Conservation (phyloP, 2,329 filamentous ascomycete genomes). For the Ploettnerulaceae sp. region DNA sequence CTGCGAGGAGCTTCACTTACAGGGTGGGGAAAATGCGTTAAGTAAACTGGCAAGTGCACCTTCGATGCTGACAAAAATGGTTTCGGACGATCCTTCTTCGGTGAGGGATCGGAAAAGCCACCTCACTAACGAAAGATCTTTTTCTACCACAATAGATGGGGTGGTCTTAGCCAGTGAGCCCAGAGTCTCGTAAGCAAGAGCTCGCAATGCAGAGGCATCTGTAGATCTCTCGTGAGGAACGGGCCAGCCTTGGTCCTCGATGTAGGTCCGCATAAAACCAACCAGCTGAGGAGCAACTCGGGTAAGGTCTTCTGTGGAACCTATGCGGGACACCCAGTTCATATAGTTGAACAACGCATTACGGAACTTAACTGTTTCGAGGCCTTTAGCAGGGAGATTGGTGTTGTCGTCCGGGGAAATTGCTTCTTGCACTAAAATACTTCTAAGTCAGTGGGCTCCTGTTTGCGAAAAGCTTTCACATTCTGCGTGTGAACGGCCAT, state of each 20-base stretch:
- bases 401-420: conserved; percentile 44
- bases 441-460: background rate
- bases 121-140: conserved; percentile 50
- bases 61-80: conserved; percentile 81
- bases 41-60: conserved; percentile 77
- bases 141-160: conserved; percentile 50
- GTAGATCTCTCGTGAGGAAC: conserved; percentile 51
- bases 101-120: conserved; percentile 84
- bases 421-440: conserved; percentile 52
- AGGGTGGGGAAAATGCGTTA: conserved; percentile 44
- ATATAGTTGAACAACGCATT: conserved; percentile 81
- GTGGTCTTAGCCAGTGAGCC: conserved; percentile 70
- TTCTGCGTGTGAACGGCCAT: too few relatives aligned
- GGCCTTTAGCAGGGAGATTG: conserved; percentile 32
- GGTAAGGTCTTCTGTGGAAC: conserved; percentile 54
- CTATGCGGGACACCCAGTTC: conserved; percentile 78
- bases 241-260: conserved; percentile 82
- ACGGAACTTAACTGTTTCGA: conserved; percentile 72
- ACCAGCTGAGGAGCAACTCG: conserved; percentile 66
- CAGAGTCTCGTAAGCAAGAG: conserved; percentile 85
- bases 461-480: background rate
- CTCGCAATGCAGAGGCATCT: conserved; percentile 63
- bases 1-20: background rate
- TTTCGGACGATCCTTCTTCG: conserved; percentile 68
- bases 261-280: conserved; percentile 63